Evolutionary conservation across 768 basidiomycete species (phyloP).

Genomic region (Mycena epipterygia): DNA sequence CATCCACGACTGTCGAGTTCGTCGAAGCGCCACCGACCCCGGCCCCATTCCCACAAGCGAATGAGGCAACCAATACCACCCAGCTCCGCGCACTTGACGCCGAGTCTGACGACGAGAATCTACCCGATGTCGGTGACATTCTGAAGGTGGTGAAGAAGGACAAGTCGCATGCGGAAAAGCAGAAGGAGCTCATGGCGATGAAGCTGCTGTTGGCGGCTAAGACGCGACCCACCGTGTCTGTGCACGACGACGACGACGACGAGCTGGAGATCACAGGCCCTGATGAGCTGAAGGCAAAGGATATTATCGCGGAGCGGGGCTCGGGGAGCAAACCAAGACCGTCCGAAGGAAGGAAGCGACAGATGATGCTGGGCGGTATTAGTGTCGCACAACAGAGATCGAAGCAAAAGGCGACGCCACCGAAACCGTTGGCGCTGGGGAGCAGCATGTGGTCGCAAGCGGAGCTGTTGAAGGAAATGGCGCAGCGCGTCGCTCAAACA

Average conservation of each 20-base stretch:
- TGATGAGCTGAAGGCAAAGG: not conserved
- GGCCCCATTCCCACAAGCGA: not conserved
- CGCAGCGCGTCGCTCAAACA: constrained; percentile 8
- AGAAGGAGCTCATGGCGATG: constrained; percentile 20
- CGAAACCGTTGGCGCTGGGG: not conserved
- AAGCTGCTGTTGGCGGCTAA: constrained; percentile 17
- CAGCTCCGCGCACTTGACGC: constrained; percentile 20
- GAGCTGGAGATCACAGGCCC: constrained; percentile 14
- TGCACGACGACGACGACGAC: constrained; percentile 29
- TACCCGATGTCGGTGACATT: constrained; percentile 28
- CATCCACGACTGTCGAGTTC: not conserved
- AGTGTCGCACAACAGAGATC: constrained; percentile 22
- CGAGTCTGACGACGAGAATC: constrained; percentile 29
- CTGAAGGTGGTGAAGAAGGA: constrained; percentile 1
- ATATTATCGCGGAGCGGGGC: not conserved
- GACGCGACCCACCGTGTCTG: not conserved
- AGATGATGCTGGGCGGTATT: constrained; percentile 23
- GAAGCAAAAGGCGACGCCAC: constrained; percentile 16
- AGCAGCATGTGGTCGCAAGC: constrained; percentile 7
- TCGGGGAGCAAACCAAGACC: constrained; percentile 14
- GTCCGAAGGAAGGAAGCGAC: constrained; percentile 31
- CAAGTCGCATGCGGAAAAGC: constrained; percentile 20
- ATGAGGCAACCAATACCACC: not conserved
- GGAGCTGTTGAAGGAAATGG: constrained; percentile 20
- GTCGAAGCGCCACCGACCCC: not conserved